Evolutionary conservation across 2,329 filamentous ascomycete species (phyloP), one percentile per base, ranked within the genome.

Genomic region (Exophiala lecanii-corni): DNA sequence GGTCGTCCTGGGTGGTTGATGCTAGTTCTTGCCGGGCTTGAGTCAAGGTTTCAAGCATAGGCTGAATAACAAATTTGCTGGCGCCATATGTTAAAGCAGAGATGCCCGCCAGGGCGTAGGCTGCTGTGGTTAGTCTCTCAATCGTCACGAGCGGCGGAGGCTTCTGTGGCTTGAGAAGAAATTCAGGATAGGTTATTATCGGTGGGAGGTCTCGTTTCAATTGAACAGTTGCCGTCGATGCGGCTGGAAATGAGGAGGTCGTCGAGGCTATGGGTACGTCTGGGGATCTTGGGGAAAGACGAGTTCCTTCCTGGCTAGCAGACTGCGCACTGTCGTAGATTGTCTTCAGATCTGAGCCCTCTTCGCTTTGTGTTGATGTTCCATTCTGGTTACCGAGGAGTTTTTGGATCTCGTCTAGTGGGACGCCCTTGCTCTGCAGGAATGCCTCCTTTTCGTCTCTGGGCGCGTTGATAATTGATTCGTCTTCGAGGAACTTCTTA

Each of bases 401-500:
- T 37, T 70, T 68, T 53, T 86, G 70, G 48, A 94, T 86, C 49
- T 91, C 80, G 21, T 74, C 71, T 3, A 75, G 68, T 3, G 67
- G 68, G 5, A 95, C 68, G 3, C 86, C 86, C 62, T 96, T 96
- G 38, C 78, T 78, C 57, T 81, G 75, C 1, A 96, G 68, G 55
- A 95, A 95, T 5, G 77, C 75, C 15, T 76, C 70, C 68, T 94
- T 94, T 64, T 80, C 82, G 43, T 86, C 82, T 33, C 74, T 72
- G 0, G 83, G 72, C 23, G 83, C 79, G 62, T 82, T 69, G 45
- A 76, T 79, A 44, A 95, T 85, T 15, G 74, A 72, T 5, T 85
- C 79, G 47, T 94, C 83, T 38, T 85, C 71, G 3, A 96, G 74
- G 59, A 95, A 96, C 40, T 73, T 77, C 32, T 76, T 74, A 19